phyloP scores from a whole-genome alignment of 1,284 basidiomycete species.

The Nidula niveotomentosa region DNA sequence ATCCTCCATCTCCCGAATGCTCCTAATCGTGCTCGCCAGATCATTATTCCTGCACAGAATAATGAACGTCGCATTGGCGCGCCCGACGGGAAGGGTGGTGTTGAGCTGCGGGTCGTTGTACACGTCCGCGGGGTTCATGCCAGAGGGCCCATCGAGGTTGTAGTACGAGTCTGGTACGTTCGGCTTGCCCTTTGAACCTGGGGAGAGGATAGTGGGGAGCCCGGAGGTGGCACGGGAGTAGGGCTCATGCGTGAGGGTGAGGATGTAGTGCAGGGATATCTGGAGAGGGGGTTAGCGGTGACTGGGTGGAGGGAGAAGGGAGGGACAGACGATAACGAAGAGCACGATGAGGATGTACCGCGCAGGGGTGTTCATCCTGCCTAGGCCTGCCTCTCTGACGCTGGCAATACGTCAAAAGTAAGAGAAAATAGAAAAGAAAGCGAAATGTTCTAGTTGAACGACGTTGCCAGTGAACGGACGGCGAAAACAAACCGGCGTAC shows the following conservation, averaged over 20 bases:
- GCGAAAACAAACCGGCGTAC: no score
- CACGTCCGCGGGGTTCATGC: no score
- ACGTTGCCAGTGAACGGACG: no score
- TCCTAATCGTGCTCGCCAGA: conserved; percentile 56
- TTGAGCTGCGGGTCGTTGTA: no score
- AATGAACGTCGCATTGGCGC: conserved; percentile 67
- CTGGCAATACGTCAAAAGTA: no score
- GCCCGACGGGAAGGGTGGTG: conserved; percentile 13
- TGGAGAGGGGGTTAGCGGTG: conserved; percentile 10
- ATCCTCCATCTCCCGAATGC: conserved; percentile 58
- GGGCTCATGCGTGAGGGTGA: conserved; percentile 8
- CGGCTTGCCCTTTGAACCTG: no score
- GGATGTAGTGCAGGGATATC: conserved; percentile 27
- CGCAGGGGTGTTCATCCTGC: neutral
- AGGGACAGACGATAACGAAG: conserved; percentile 4
- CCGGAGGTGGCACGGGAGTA: neutral
- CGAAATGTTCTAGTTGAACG: no score
- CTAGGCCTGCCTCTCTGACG: neutral
- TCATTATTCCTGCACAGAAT: conserved; percentile 73
- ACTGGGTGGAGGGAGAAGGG: neutral
- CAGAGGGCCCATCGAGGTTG: no score
- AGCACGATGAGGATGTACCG: neutral
- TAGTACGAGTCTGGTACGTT: no score
- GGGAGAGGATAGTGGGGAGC: neutral
- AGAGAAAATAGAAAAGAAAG: no score